phyloP scores from a whole-genome alignment of 176 grass and related monocot genomes.

The maize (Zea mays) region Zm-B73-REFERENCE-NAM-5.0 NC_050101.1:145464001-145464500 shows the following conservation, averaged over 20 bases:
- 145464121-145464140: too few relatives aligned
- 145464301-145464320: not conserved
- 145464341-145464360: constrained; percentile 67
- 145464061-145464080: too few relatives aligned
- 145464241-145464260: not conserved
- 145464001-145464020: too few relatives aligned
- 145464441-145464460: constrained; percentile 12
- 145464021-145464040: too few relatives aligned
- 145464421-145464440: constrained; percentile 64
- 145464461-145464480: constrained; percentile 11
- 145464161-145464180: too few relatives aligned
- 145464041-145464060: too few relatives aligned
- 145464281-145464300: not conserved
- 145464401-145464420: constrained; percentile 84
- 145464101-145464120: too few relatives aligned
- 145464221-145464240: not conserved
- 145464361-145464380: constrained; percentile 85
- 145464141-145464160: too few relatives aligned
- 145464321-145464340: constrained; percentile 29
- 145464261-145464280: not conserved
- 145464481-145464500: not conserved
- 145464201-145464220: not conserved
- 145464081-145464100: too few relatives aligned
- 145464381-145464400: constrained; percentile 81
- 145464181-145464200: too few relatives aligned